Base-by-base conservation (phyloP, 2,329 filamentous ascomycete species). In the Xylariomycetidae sp. region DNA sequence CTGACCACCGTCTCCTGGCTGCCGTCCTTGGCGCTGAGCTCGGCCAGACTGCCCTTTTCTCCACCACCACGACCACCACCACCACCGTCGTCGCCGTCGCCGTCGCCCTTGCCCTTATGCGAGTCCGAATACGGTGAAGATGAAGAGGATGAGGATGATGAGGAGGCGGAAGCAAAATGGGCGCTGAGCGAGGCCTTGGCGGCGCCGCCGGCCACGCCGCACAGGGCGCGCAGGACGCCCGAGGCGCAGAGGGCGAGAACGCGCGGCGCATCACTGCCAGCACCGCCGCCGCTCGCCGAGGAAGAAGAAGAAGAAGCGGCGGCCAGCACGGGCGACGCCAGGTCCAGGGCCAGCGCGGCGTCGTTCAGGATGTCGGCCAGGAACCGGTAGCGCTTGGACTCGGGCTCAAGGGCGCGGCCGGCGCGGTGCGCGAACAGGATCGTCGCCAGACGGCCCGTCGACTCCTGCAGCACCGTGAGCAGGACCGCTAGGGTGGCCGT, bases 1-100 rank as follows among this genome's bases (percentile, higher is more conserved):
- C 87, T 90, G 36, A 98, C 86, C 14, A 95, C 80, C 0, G 90
- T 97, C 62, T 97, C 92, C 63, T 97, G 92, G 45, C 86, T 94
- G 10, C 88, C 88, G 57, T 97, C 90, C 32, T 58, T 81, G 36
- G 90, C 89, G 62, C 96, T 97, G 36, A 98, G 70, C 59, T 97
- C 90, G 2, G 87, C 90, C 27, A 97, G 64, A 57, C 96, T 97
- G 23, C 88, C 86, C 54, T 80, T 80, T 46, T 72, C 20, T 23
- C 20, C 20, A 8, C 20, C 20, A n/a, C 8, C 20, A 8, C 20
- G 8, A 8, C 20, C 20, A 8, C 8, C 20, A 8, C 20, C 20
- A 8, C 20, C 20, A n/a, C 8, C 8, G 8, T n/a, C 20, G n/a
- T n/a, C n/a, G n/a, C n/a, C n/a, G n/a, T n/a, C n/a, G n/a, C n/a